Evolutionary conservation across 2,329 filamentous ascomycete species (phyloP).

Genomic region (Pestalotiopsis sp.): DNA sequence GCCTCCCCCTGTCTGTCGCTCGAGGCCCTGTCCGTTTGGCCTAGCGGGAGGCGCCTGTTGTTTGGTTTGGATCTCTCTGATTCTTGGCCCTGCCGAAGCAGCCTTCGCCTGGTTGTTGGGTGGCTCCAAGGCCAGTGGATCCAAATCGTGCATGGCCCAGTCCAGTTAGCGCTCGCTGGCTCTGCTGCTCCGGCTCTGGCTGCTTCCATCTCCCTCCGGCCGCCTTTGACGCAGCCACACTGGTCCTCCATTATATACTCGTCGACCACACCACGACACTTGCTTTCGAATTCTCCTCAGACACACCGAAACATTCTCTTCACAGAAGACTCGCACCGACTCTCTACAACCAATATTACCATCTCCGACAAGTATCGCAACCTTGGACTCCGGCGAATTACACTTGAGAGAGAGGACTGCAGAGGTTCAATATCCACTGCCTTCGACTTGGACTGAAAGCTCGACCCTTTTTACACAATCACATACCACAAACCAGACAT

Average conservation of each 20-base stretch:
- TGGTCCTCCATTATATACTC: slow-evolving; percentile 10
- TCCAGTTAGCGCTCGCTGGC: background rate
- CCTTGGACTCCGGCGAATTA: background rate
- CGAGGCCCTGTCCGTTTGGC: background rate
- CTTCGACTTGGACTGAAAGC: background rate
- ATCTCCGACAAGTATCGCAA: background rate
- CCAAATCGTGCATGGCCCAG: background rate
- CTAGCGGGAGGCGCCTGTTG: background rate
- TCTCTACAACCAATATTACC: background rate
- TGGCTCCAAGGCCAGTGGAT: background rate
- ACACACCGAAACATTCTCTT: background rate
- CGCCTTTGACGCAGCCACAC: slow-evolving; percentile 14
- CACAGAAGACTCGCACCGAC: background rate
- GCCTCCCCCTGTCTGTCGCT: slow-evolving; percentile 4
- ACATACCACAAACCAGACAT: slow-evolving; percentile 7
- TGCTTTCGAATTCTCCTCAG: background rate
- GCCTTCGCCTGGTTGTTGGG: background rate
- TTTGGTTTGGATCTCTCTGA: background rate
- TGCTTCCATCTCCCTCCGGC: background rate
- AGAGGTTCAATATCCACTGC: background rate
- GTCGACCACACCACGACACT: background rate
- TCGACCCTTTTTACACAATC: background rate
- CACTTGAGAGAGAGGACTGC: background rate
- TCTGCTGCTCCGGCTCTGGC: background rate
- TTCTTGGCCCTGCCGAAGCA: no score